Conservation (phyloP, 1,284 basidiomycete species). For the Ustilago esculenta region DNA sequence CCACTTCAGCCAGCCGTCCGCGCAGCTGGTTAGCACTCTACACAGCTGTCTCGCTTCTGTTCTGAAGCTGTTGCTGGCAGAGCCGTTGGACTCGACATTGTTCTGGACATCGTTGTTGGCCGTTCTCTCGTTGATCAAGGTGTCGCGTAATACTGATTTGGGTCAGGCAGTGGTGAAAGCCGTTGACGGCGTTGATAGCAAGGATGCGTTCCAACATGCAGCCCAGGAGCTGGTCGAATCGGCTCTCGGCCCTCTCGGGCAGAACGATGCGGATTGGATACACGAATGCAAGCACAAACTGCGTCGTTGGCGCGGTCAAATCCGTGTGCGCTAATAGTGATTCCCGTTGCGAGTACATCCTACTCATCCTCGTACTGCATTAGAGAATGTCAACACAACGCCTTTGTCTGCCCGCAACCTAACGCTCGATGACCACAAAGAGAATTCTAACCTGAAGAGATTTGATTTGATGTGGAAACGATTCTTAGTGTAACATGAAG, state of each 20-base stretch:
- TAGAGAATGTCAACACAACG: too few relatives aligned
- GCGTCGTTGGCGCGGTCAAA: constrained; percentile 26
- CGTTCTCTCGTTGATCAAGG: constrained; percentile 26
- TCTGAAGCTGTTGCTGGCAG: constrained; percentile 25
- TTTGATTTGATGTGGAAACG: neutral
- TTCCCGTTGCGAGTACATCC: neutral
- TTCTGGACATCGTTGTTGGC: constrained; percentile 34
- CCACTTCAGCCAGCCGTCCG: constrained; percentile 5
- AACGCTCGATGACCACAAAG: too few relatives aligned
- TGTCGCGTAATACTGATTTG: constrained; percentile 20
- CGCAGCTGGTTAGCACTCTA: constrained; percentile 11
- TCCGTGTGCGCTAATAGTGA: constrained; percentile 21
- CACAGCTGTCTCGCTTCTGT: constrained; percentile 10
- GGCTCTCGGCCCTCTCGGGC: constrained; percentile 9
- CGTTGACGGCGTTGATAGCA: constrained; percentile 10
- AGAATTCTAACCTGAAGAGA: neutral
- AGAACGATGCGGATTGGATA: constrained; percentile 41
- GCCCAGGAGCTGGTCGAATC: constrained; percentile 24
- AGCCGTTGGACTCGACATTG: constrained; percentile 26
- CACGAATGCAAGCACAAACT: constrained; percentile 31
- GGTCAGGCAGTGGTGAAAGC: constrained; percentile 6
- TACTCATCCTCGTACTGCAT: constrained; percentile 1
- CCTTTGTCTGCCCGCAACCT: too few relatives aligned
- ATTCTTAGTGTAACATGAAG: constrained; percentile 16
- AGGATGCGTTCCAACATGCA: constrained; percentile 14